Evolutionary conservation across 1,284 basidiomycete species (phyloP), one percentile per base, ranked within the genome.

Genomic region (Blastosporella zonata): DNA sequence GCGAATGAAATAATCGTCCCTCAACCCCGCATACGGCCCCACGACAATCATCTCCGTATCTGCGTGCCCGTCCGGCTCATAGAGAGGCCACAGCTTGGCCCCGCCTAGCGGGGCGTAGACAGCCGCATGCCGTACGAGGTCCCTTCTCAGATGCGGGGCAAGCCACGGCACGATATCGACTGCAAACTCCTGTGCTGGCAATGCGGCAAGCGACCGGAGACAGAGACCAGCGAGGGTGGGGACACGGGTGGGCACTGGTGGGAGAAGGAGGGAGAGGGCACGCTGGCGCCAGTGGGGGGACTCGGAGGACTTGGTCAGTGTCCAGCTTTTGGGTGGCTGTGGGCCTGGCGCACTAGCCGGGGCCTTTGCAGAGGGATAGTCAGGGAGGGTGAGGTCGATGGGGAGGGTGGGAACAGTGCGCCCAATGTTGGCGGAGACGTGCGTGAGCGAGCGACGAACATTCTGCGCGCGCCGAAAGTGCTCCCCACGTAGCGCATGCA

Each of bases 391-490:
- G 50, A 75, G 63, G 49, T 69, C 62, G 27, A 62, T 53, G 7
- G 75, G 75, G 10, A 78, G 63, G 2, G 73, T 74, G 2, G 70
- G 72, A 33, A 63, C 54, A 50, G 68, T 72, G 51, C 65, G 63
- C 25, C 60, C 53, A 46, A 61, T 55, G 31, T 61, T 50, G 1
- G 63, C 57, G 17, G 66, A 60, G 22, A 71, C 35, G 48, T 72
- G 70, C 8, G 64, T 61, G 25, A 67, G 68, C 23, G 72, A 72
- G 22, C 70, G 63, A 46, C 64, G 70, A 6, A 76, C 53, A 58
- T 87, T 87, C 53, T 78, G 80, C 20, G 67, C 56, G 55, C 78
- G 85, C 42, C 84, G 73, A 52, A 80, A 86, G 37, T 87, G 81
- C 62, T 87, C 85, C 9, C 82, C 84, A 62, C 83, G 82, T 17